Base-by-base conservation (phyloP, 345 rosid species). In the Xanthoceras sorbifolium region DNA sequence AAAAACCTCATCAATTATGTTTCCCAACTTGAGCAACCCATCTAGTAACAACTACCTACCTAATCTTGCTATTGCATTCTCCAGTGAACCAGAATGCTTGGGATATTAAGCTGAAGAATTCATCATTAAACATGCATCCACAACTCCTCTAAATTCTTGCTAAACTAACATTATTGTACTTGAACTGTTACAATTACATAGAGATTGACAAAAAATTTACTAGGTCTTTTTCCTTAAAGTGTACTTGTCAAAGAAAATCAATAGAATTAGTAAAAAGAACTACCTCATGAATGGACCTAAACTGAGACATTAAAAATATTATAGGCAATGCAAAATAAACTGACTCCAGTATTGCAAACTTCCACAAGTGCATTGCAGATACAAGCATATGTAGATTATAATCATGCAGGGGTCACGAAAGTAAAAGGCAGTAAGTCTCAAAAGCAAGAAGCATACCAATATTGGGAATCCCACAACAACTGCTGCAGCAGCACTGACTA, bases 401-500 rank as follows among this genome's bases (percentile, higher is more conserved):
- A 42, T 28, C 59, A 44, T 28, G 20, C 17, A 64, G 14, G 15
- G 54, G 20, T 17, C 8, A 10, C 3, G 4, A 42, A 38, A 31
- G 20, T 22, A 62, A 28, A 18, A 46, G 0, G 44, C 17, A 64
- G 55, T 22, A 67, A 34, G 55, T 73, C 10, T 20, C 64, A 22
- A 73, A 57, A 44, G 40, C 20, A 67, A 29, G 66, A 75, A 77
- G 72, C 90, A 72, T 91, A 97, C 99, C 93, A 91, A 68, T 15
- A 92, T 20, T 8, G 99, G 99, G 80, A 97, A 90, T 59, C 99
- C 99, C 48, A 94, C 89, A 78, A 94, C 99, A 64, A 94, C 86
- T 40, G 98, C 98, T 70, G 93, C 99, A 32, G 98, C 89, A 85
- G 97, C 79, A 82, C 99, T 92, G 78, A 94, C 98, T 71, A 87